Conservation (phyloP, 306 rosid genomes). For the Trifolium dubium region DNA sequence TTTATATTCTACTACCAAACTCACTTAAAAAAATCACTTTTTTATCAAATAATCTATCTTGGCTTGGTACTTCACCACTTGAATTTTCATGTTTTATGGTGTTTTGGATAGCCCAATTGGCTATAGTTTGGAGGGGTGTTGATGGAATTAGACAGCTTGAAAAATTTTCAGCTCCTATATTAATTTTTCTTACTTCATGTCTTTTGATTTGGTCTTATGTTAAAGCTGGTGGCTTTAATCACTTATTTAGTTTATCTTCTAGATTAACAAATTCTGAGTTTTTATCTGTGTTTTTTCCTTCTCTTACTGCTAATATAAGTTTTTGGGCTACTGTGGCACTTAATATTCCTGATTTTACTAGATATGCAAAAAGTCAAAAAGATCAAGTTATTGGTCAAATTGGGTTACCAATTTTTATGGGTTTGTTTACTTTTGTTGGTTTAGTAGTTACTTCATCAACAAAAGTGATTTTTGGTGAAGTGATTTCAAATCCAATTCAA, state of each 20-base stretch:
- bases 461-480: constrained; percentile 67
- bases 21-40: constrained; percentile 47
- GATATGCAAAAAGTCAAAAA: constrained; percentile 68
- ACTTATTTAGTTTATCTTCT: constrained; percentile 76
- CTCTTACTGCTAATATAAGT: constrained; percentile 87
- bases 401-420: constrained; percentile 89
- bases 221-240: constrained; percentile 75
- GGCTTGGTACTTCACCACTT: constrained; percentile 91
- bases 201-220: constrained; percentile 70
- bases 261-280: constrained; percentile 63
- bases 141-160: constrained; percentile 83
- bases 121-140: constrained; percentile 75
- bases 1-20: constrained; percentile 70
- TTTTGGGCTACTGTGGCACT: constrained; percentile 87
- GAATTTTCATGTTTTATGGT: constrained; percentile 69
- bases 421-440: constrained; percentile 84
- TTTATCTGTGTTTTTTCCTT: constrained; percentile 80
- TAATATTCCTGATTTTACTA: constrained; percentile 86
- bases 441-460: constrained; percentile 86
- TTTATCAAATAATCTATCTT: constrained; percentile 48
- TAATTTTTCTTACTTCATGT: constrained; percentile 62
- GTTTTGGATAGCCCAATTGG: constrained; percentile 76
- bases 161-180: constrained; percentile 82
- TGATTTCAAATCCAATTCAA: constrained; percentile 80
- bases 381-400: constrained; percentile 80